These are phyloP conservation scores for Pythium periplocum DNA, from an alignment of 352 stramenopile genomes.

Conservation along the genomic window DNA sequence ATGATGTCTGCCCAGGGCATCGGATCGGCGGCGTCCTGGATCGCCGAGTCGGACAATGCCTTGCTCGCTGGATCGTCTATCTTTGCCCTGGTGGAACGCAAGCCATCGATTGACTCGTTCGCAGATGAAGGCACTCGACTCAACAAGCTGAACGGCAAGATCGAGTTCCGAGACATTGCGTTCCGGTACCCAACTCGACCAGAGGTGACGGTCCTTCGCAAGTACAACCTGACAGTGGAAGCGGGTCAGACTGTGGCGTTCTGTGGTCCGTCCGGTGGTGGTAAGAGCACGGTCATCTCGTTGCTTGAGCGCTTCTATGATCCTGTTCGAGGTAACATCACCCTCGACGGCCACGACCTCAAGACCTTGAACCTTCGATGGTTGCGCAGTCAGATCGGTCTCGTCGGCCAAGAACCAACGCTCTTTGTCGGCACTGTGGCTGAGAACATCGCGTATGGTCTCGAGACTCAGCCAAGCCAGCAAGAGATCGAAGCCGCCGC, in stretches of 20 bases:
- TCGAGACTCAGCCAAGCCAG: conserved; percentile 29
- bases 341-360: conserved; percentile 67
- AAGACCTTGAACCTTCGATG: conserved; percentile 48
- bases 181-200: conserved; percentile 71
- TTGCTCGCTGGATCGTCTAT: conserved; percentile 42
- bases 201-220: conserved; percentile 62
- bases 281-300: conserved; percentile 11
- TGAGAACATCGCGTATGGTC: conserved; percentile 62
- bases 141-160: conserved; percentile 14
- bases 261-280: conserved; percentile 2
- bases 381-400: conserved; percentile 45
- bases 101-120: conserved; percentile 29
- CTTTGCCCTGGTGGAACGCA: conserved; percentile 22
- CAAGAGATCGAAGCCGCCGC: conserved; percentile 86
- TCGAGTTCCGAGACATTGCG: conserved; percentile 59
- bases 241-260: conserved; percentile 50
- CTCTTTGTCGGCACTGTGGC: conserved; percentile 57
- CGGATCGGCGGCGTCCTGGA: too few species aligned
- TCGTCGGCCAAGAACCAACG: conserved; percentile 45
- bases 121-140: conserved; percentile 10
- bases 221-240: conserved; percentile 75
- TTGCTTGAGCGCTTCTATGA: conserved; percentile 69
- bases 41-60: conserved; percentile 56
- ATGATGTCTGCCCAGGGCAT: too few species aligned
- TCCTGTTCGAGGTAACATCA: conserved; percentile 33